phyloP scores from a whole-genome alignment of 2,329 filamentous ascomycete genomes.

The Myriosclerotinia duriaeana region DNA sequence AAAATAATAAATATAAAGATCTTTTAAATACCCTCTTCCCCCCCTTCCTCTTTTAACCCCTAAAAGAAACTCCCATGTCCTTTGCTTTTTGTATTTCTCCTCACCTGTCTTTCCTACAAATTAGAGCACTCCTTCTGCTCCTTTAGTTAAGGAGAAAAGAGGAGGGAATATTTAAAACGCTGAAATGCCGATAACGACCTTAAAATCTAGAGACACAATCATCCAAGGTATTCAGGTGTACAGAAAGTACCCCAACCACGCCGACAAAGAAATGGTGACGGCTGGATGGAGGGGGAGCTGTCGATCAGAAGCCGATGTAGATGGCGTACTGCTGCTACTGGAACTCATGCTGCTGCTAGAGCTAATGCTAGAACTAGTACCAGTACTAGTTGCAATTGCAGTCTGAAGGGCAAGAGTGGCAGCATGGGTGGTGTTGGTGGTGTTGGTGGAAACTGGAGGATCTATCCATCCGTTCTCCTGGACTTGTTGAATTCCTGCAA shows the following conservation, averaged over 20 bases:
- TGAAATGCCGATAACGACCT: rapidly evolving
- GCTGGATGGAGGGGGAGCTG: too few species aligned
- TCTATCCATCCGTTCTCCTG: constrained; percentile 19
- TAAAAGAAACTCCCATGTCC: too few species aligned
- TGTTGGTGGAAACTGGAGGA: background rate
- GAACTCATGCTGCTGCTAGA: background rate
- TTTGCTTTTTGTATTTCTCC: too few species aligned
- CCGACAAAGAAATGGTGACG: background rate
- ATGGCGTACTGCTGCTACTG: background rate
- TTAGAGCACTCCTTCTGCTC: too few species aligned
- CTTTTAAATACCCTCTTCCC: too few species aligned
- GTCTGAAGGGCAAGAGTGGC: background rate
- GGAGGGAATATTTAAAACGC: too few species aligned
- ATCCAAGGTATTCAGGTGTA: background rate
- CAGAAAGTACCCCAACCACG: background rate
- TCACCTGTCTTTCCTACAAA: too few species aligned
- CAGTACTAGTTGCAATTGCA: background rate
- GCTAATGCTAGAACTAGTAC: background rate
- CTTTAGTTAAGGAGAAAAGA: too few species aligned
- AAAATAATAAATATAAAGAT: too few species aligned
- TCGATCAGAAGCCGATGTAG: background rate
- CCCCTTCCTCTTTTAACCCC: too few species aligned
- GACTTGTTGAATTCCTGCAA: constrained; percentile 21
- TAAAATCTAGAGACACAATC: background rate
- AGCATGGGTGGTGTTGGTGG: background rate